Base-by-base conservation (phyloP, 805 yeast genomes). In the Lachancea mirantina region DNA sequence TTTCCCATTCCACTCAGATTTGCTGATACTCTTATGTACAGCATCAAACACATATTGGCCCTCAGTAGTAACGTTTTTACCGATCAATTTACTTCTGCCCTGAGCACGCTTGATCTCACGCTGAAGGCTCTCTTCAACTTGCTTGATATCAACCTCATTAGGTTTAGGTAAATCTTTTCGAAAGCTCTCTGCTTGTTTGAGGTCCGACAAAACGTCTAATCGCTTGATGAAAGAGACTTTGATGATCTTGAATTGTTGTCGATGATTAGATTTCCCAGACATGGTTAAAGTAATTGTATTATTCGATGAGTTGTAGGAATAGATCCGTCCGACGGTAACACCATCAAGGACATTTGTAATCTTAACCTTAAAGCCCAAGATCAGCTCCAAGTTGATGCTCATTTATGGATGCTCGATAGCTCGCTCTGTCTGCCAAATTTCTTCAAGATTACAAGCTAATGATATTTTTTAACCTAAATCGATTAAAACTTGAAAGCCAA, bases 291-390 rank as follows among this genome's bases (percentile, higher is more conserved):
- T 57, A 1, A 65, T 41, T 1, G 64, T 52, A 19, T 42, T 45
- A 42, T 59, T 34, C 64, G 66, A 35, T 6, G 76, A 62, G 36
- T 74, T 71, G 51, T 71, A 78, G 7, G 85, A 68, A 51, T 75
- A 78, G 23, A 83, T 67, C 19, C 67, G 60, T 1, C 92, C 94
- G n/a, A 65, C 63, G 32, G 75, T 63, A 6, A 64, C 62, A 17
- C 68, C 65, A 47, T 79, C 84, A 28, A 75, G 59, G 5, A 70
- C 59, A 31, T 83, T 82, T 8, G 72, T 69, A 32, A 81, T 63
- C 48, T 66, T 73, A 37, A 83, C 82, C 46, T 76, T 68, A 26
- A 51, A 51, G 18, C 62, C 62, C 5, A 55, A 29, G 14, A 52
- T 38, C 26, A 48, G 44, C 19, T 55, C 55, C 23, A 53, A 42